These are phyloP conservation scores for Naganishia sp. DNA, from an alignment of 1,284 basidiomycete species.

Conservation along the genomic window DNA sequence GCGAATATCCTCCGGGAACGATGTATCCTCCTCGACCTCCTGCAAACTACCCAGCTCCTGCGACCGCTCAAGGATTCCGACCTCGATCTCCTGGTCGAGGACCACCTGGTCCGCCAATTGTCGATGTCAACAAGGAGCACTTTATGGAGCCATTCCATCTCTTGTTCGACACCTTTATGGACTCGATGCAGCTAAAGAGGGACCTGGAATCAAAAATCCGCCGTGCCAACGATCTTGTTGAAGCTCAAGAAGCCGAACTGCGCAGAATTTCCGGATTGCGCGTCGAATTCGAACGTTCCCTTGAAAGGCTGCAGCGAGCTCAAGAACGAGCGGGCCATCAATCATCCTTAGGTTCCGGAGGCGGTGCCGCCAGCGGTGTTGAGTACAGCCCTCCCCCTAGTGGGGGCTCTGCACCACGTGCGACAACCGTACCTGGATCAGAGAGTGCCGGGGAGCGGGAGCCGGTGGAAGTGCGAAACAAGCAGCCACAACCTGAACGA, in stretches of 20 bases:
- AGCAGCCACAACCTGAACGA: slow-evolving; percentile 4
- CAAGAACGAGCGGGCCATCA: slow-evolving; percentile 10
- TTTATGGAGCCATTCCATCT: slow-evolving; percentile 34
- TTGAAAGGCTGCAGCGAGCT: slow-evolving; percentile 19
- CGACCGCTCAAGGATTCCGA: not conserved
- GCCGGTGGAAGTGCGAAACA: not conserved
- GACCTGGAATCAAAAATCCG: slow-evolving; percentile 30
- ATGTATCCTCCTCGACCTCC: slow-evolving; percentile 14
- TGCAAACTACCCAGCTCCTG: not conserved
- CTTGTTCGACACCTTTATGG: slow-evolving; percentile 33
- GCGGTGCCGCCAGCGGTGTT: too few species aligned
- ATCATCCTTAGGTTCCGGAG: not conserved
- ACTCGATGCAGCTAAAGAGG: slow-evolving; percentile 31
- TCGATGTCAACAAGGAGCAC: slow-evolving; percentile 26
- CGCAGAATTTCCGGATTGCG: slow-evolving; percentile 24
- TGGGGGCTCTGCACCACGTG: slow-evolving; percentile 7
- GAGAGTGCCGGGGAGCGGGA: not conserved
- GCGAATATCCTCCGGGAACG: slow-evolving; percentile 23
- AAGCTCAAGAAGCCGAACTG: slow-evolving; percentile 30
- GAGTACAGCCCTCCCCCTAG: slow-evolving; percentile 8
- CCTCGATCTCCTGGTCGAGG: slow-evolving; percentile 10
- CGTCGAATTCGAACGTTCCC: slow-evolving; percentile 24
- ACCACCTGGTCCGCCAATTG: not conserved
- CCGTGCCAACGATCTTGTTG: slow-evolving; percentile 34
- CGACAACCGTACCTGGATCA: not conserved